phyloP scores from a whole-genome alignment of 176 grass and related monocot genomes.

The Puya raimondii region DNA sequence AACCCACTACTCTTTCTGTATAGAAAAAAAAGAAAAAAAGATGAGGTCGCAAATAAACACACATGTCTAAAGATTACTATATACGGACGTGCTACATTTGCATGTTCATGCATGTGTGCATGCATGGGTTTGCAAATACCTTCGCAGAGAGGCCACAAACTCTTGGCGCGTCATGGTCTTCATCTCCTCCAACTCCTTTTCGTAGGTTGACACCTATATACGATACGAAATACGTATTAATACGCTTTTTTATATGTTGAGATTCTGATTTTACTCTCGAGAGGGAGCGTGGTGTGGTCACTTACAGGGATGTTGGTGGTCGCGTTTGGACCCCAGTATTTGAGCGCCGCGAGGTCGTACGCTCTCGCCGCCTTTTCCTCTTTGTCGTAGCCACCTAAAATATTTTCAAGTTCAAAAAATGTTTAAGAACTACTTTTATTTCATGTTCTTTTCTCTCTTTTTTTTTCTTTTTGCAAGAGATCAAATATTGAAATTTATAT shows the following conservation, averaged over 20 bases:
- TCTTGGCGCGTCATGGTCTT: constrained; percentile 87
- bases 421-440: too few relatives aligned
- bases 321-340: constrained; percentile 75
- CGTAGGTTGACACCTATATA: constrained; percentile 59
- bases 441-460: too few relatives aligned
- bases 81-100: not conserved
- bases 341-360: constrained; percentile 79
- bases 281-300: not conserved
- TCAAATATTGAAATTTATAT: too few relatives aligned
- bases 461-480: too few relatives aligned
- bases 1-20: constrained; percentile 92
- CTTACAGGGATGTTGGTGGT: constrained; percentile 87
- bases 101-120: constrained; percentile 18
- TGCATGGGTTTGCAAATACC: constrained; percentile 42
- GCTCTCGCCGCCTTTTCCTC: constrained; percentile 90
- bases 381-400: constrained; percentile 79
- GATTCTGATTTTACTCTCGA: not conserved
- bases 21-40: constrained; percentile 9
- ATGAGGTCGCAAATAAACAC: constrained; percentile 15
- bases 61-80: not conserved
- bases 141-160: constrained; percentile 87
- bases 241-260: not conserved
- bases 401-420: not conserved
- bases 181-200: constrained; percentile 88
- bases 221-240: constrained; percentile 8